These are phyloP conservation scores for Cyclotella distinguenda DNA, from an alignment of 108 stramenopile genomes.

Conservation along the genomic window DNA sequence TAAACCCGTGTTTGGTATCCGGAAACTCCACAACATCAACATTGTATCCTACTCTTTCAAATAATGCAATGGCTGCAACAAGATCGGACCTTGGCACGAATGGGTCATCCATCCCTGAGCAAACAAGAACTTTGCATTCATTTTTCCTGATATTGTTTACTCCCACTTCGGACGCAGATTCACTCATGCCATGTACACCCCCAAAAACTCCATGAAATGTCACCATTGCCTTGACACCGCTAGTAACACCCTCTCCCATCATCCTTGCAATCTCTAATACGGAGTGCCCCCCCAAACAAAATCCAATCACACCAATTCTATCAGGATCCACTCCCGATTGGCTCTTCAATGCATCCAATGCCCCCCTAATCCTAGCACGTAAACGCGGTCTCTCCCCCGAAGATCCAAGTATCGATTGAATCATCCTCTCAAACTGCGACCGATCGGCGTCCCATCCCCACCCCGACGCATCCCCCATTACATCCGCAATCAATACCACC, in stretches of 20 bases:
- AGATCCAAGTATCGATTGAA: slow-evolving; percentile 39
- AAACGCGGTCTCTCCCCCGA: slow-evolving; percentile 32
- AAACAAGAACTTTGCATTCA: slow-evolving; percentile 46
- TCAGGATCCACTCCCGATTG: slow-evolving; percentile 41
- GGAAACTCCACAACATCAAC: slow-evolving; percentile 36
- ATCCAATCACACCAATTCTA: slow-evolving; percentile 58
- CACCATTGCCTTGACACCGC: slow-evolving; percentile 48
- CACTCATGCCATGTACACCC: slow-evolving; percentile 23
- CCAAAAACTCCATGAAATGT: slow-evolving; percentile 80
- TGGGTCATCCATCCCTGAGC: slow-evolving; percentile 68
- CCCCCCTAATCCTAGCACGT: slow-evolving; percentile 37
- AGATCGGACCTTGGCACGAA: slow-evolving; percentile 52
- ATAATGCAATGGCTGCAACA: slow-evolving; percentile 31
- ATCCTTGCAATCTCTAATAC: slow-evolving; percentile 56
- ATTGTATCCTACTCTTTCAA: slow-evolving; percentile 24
- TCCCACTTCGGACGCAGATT: neutral
- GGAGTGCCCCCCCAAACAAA: slow-evolving; percentile 75
- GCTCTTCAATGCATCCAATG: slow-evolving; percentile 12
- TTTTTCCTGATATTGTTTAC: neutral
- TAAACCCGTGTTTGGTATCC: slow-evolving; percentile 71
- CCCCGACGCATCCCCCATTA: slow-evolving; percentile 56
- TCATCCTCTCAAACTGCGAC: slow-evolving; percentile 43
- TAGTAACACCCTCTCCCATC: slow-evolving; percentile 13
- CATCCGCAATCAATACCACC: slow-evolving; percentile 64
- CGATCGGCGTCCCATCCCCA: slow-evolving; percentile 70